Conservation (phyloP, 169 alveolate species). For the Cyclospora cayetanensis region DNA sequence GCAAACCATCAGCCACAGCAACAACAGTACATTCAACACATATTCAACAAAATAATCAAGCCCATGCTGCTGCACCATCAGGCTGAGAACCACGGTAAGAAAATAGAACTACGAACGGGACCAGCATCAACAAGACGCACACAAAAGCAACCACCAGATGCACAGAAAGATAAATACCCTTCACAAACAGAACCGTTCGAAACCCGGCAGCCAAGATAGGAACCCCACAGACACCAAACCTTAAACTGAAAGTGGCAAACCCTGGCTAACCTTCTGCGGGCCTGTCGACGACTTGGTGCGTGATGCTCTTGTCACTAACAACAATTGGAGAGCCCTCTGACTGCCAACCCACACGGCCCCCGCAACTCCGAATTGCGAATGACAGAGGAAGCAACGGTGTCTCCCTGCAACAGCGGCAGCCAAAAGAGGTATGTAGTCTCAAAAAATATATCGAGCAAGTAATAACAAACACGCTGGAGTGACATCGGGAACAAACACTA, state of each 20-base stretch:
- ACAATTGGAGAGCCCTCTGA: constrained; percentile 66
- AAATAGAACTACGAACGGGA: too few species aligned
- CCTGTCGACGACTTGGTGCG: constrained; percentile 76
- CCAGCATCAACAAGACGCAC: too few species aligned
- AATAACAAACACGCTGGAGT: too few species aligned
- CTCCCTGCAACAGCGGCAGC: constrained; percentile 53
- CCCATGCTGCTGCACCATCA: neutral
- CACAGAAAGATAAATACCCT: neutral
- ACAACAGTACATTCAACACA: neutral
- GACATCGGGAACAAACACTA: neutral
- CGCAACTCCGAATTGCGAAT: constrained; percentile 59
- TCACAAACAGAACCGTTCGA: neutral
- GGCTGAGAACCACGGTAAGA: neutral
- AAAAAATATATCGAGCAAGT: too few species aligned
- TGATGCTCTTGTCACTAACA: constrained; percentile 56
- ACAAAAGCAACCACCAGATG: neutral
- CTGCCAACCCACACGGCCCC: constrained; percentile 70
- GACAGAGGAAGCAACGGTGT: constrained; percentile 62
- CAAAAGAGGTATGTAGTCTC: too few species aligned
- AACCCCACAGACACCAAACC: neutral
- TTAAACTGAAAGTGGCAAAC: neutral
- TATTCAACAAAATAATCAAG: neutral
- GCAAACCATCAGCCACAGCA: neutral
- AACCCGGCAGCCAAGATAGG: neutral
- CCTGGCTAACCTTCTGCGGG: constrained; percentile 65